Conservation (phyloP, 345 rosid species). For the Streptanthus diversifolius region DNA sequence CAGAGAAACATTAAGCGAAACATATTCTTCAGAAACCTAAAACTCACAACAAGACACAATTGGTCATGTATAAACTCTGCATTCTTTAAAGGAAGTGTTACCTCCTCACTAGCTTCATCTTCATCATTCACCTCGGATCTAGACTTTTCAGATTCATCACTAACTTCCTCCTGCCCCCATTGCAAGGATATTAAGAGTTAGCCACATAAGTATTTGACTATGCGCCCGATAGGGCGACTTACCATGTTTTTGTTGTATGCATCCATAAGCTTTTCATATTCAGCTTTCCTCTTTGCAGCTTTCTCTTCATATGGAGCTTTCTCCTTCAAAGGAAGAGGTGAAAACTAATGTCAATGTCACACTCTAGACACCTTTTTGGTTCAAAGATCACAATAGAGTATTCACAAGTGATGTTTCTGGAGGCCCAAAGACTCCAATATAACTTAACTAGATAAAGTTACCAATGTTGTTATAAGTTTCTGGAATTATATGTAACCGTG, state of each 20-base stretch:
- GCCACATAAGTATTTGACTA: neutral
- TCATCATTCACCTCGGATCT: slow-evolving; percentile 69
- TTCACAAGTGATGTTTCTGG: neutral
- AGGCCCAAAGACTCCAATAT: neutral
- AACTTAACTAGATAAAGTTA: too few relatives aligned
- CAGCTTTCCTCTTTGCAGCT: slow-evolving; percentile 72
- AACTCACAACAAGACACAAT: neutral
- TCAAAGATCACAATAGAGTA: neutral
- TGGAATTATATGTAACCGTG: neutral
- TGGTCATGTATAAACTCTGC: neutral
- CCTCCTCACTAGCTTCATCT: slow-evolving; percentile 57
- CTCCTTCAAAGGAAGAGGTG: slow-evolving; percentile 42
- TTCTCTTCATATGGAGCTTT: slow-evolving; percentile 85
- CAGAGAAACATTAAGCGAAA: neutral
- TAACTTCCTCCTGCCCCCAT: slow-evolving; percentile 44
- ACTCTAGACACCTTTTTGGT: neutral
- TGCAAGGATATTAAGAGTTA: neutral
- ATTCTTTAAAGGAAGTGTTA: slow-evolving; percentile 1
- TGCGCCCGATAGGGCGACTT: neutral
- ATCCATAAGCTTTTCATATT: slow-evolving; percentile 73
- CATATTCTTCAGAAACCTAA: neutral
- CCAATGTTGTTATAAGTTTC: neutral
- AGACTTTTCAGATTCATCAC: slow-evolving; percentile 61
- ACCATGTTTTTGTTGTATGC: slow-evolving; percentile 84
- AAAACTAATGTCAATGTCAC: slow-evolving; percentile 21